Conservation (phyloP, 805 yeast genomes). For the Wickerhamomyces silvicola region DNA sequence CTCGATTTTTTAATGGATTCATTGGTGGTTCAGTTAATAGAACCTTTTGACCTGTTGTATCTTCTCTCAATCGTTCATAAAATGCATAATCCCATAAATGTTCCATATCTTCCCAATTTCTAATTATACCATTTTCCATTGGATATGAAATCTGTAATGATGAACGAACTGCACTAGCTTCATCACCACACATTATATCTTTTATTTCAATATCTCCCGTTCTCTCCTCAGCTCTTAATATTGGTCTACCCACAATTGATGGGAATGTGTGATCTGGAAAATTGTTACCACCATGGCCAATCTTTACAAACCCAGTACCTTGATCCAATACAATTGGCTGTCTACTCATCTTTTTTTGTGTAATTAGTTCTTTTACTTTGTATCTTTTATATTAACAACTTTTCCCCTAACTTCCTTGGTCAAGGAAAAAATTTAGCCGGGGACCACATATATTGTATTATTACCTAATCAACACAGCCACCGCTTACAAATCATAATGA, state of each 20-base stretch:
- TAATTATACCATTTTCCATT: constrained; percentile 97
- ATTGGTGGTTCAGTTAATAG: constrained; percentile 96
- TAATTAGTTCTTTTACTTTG: neutral
- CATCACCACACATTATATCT: constrained; percentile 97
- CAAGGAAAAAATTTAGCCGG: too few relatives aligned
- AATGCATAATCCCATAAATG: constrained; percentile 97
- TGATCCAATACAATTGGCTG: constrained; percentile 75
- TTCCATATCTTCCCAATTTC: constrained; percentile 98
- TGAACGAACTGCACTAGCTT: constrained; percentile 86
- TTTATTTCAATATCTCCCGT: constrained; percentile 70
- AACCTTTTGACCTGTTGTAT: constrained; percentile 74
- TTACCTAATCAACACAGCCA: neutral
- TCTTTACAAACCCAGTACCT: constrained; percentile 97
- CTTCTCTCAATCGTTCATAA: constrained; percentile 79
- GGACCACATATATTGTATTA: too few relatives aligned
- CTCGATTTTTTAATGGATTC: constrained; percentile 89
- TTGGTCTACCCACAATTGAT: constrained; percentile 95
- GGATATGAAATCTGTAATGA: constrained; percentile 92
- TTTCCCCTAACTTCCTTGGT: constrained; percentile 4
- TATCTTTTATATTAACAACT: neutral
- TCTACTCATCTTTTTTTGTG: constrained; percentile 14
- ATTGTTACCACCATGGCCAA: constrained; percentile 94
- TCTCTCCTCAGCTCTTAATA: constrained; percentile 92
- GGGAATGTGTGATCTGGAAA: constrained; percentile 97
- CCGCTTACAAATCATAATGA: neutral